Evolutionary conservation across 2,329 filamentous ascomycete genomes (phyloP), one percentile per base, ranked within the genome.

Genomic region (Elsinoe perseae): DNA sequence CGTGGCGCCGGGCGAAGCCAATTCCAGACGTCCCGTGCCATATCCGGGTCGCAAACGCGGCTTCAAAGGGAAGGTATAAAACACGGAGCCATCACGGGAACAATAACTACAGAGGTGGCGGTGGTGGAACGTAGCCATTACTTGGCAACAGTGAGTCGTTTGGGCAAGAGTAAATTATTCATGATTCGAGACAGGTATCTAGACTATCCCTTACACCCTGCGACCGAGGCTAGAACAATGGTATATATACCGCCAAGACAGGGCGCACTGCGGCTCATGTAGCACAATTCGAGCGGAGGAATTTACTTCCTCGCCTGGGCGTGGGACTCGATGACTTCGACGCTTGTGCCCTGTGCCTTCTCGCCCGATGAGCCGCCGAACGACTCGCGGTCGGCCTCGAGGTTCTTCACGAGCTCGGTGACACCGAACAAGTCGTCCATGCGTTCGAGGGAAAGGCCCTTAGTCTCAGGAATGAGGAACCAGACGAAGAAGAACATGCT

Each of bases 381-480:
- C 40, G 53, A 46, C 18, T 56, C 57, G 25, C 50, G 50, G 2
- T 59, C 55, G 18, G 54, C 50, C 1, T 61, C 59, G n/a, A 61
- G 36, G 7, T 59, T 53, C 55, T 59, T 59, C 7, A 50, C 54
- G 28, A 59, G 18, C 28, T 61, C 59, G 16, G 59, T 61, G n/a
- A 62, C 62, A 18, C 65, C 65, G 42, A 68, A 68, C 16, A 66
- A 57, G 16, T 66, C 62, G 30, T 65, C 64, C 62, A 68, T 66
- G 44, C 55, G 58, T 56, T 68, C 65, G 30, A 67, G 57, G 8
- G 61, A 60, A 5, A 66, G 38, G 14, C 84, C 84, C 73, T 87
- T 87, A 9, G 85, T 88, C 71, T 88, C 85, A 0, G 85, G 85
- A n/a, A 86, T 77, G 72, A 85, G 77, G 73, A 84, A 81, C 73